Conservation (phyloP, 2,329 filamentous ascomycete genomes). For the Orbilia blumenaviensis region DNA sequence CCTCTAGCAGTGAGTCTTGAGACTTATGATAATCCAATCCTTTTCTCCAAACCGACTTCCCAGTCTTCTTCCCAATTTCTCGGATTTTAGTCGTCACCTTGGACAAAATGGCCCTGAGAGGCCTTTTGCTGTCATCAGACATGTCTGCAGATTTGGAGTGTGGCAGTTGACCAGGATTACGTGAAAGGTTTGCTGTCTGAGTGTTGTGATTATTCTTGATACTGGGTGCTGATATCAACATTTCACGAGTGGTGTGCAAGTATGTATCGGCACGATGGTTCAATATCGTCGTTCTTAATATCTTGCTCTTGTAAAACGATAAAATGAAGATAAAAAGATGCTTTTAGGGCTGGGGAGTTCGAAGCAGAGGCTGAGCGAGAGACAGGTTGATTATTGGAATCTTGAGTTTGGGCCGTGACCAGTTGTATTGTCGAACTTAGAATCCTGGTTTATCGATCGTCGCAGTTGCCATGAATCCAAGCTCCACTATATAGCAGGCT, state of each 20-base stretch:
- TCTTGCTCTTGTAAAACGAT: too few species aligned
- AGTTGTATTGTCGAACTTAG: slow-evolving; percentile 37
- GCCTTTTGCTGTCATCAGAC: not conserved
- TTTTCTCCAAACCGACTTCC: not conserved
- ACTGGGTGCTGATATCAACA: slow-evolving; percentile 16
- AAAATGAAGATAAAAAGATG: too few species aligned
- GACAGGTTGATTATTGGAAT: slow-evolving; percentile 13
- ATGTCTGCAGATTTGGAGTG: slow-evolving; percentile 6
- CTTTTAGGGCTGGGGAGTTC: too few species aligned
- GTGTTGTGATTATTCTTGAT: slow-evolving; percentile 19
- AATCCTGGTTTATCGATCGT: slow-evolving; percentile 49
- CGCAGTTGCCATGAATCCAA: slow-evolving; percentile 46
- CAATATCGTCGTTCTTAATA: slow-evolving; percentile 1
- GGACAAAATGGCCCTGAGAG: slow-evolving; percentile 27
- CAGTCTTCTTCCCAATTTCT: slow-evolving; percentile 5
- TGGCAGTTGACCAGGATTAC: not conserved
- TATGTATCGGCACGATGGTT: not conserved
- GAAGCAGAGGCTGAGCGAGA: slow-evolving; percentile 18
- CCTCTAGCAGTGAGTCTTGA: not conserved
- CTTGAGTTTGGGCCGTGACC: slow-evolving; percentile 30
- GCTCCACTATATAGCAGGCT: slow-evolving; percentile 41
- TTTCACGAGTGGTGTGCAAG: slow-evolving; percentile 5
- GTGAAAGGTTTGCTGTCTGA: slow-evolving; percentile 6
- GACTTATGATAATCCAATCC: not conserved
- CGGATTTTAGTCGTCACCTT: slow-evolving; percentile 29